Percentiles rank a stretch among this genome's conserved stretches.
phyloP scores from a whole-genome alignment of 176 grass and related monocot species.

The Elaeis guineensis region DNA sequence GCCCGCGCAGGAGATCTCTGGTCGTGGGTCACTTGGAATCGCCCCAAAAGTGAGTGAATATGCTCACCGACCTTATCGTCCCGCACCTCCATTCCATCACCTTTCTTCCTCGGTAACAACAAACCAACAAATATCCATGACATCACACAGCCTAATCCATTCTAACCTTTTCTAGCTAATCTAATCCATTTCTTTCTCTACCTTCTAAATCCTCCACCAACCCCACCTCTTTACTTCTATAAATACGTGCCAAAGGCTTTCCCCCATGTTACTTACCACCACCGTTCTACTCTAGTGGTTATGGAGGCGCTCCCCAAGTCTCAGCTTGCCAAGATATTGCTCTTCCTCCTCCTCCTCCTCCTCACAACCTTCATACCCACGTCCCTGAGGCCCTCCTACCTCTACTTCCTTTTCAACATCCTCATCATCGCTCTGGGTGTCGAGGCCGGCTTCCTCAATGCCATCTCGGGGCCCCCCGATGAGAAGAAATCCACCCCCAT shows the following conservation, averaged over 20 bases:
- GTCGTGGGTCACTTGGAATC: background rate
- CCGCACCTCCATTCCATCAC: background rate
- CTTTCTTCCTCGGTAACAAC: no score
- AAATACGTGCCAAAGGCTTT: background rate
- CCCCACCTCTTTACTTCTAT: background rate
- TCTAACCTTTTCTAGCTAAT: no score
- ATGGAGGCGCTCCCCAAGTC: slow-evolving; percentile 26
- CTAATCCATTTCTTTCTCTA: no score
- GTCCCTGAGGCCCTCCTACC: slow-evolving; percentile 36
- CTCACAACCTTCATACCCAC: slow-evolving; percentile 34
- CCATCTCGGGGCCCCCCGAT: slow-evolving; percentile 24
- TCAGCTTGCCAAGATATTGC: slow-evolving; percentile 34
- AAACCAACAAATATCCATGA: no score
- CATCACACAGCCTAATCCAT: no score
- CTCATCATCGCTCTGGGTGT: slow-evolving; percentile 44
- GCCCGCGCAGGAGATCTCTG: background rate
- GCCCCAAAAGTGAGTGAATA: slow-evolving; percentile 1
- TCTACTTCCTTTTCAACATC: slow-evolving; percentile 73
- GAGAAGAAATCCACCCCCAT: slow-evolving; percentile 22
- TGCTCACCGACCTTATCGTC: slow-evolving; percentile 14
- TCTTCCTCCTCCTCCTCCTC: slow-evolving; percentile 40
- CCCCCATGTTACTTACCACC: background rate
- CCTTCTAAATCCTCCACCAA: background rate
- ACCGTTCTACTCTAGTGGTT: background rate
- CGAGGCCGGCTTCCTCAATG: slow-evolving; percentile 44